A percentile compares a stretch with the other conserved stretches of the same genome.
These are phyloP conservation scores for Phlebiopsis flavidoalba DNA, from an alignment of 768 basidiomycete genomes.

Conservation along the genomic window DNA sequence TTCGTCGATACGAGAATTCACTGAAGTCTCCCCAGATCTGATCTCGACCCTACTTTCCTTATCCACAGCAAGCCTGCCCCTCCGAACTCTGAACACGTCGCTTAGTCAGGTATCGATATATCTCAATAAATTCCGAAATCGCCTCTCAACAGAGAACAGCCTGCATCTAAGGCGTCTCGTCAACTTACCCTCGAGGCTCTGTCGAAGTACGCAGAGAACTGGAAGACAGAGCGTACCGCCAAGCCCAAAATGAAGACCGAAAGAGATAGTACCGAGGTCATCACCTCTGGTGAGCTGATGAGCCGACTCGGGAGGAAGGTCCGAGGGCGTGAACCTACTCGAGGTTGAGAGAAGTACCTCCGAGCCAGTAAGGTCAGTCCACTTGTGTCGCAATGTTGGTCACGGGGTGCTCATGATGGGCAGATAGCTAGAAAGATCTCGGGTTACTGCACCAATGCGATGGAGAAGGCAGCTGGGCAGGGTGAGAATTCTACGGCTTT, in stretches of 20 bases:
- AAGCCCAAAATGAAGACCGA: slow-evolving; percentile 2
- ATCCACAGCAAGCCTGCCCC: slow-evolving; percentile 66
- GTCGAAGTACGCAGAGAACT: slow-evolving; percentile 50
- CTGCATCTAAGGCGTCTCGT: slow-evolving; percentile 79
- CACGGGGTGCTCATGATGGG: background rate
- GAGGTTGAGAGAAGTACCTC: slow-evolving; percentile 78
- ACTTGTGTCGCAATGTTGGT: background rate
- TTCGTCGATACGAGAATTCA: background rate
- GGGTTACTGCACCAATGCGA: slow-evolving; percentile 56
- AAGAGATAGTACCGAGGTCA: slow-evolving; percentile 44
- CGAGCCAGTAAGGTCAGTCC: slow-evolving; percentile 64
- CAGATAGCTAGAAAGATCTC: slow-evolving; percentile 77
- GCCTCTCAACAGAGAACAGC: slow-evolving; percentile 66
- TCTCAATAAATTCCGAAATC: slow-evolving; percentile 69
- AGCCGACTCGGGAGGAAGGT: slow-evolving; percentile 60
- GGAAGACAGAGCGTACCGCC: slow-evolving; percentile 29
- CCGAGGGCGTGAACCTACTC: slow-evolving; percentile 74
- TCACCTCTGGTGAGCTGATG: slow-evolving; percentile 64
- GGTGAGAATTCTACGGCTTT: slow-evolving; percentile 10
- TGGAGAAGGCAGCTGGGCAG: slow-evolving; percentile 23
- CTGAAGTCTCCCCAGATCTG: slow-evolving; percentile 42
- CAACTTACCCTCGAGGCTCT: slow-evolving; percentile 67
- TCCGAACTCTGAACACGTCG: slow-evolving; percentile 51
- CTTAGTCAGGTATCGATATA: slow-evolving; percentile 75
- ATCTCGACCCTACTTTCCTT: slow-evolving; percentile 87